Percentiles rank a stretch among this genome's conserved stretches.
Conservation (phyloP, 768 basidiomycete species). For the Clitopilus hobsonii region DNA sequence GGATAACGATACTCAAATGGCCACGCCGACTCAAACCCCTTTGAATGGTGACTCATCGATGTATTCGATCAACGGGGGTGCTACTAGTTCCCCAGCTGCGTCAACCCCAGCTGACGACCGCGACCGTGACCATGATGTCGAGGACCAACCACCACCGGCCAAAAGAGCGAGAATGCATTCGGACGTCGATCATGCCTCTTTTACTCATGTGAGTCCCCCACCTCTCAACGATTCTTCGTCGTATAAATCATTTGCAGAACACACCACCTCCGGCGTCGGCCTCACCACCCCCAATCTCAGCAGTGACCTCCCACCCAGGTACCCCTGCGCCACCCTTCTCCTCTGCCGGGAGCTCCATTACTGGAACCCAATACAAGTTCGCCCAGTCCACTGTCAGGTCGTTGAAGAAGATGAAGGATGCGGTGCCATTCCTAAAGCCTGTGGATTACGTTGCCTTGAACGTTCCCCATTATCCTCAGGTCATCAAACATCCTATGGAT, state of each 20-base stretch:
- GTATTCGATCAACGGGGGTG: conserved; percentile 28
- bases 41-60: conserved; percentile 34
- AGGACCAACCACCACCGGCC: conserved; percentile 70
- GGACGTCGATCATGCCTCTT: conserved; percentile 70
- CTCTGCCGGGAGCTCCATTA: conserved; percentile 44
- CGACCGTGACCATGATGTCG: conserved; percentile 41
- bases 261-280: conserved; percentile 27
- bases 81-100: conserved; percentile 26
- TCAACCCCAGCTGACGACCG: conserved; percentile 27
- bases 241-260: not conserved
- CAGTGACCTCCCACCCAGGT: conserved; percentile 26
- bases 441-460: conserved; percentile 84
- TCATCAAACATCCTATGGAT: conserved; percentile 94
- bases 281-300: conserved; percentile 68
- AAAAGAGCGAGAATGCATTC: conserved; percentile 76
- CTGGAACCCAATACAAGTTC: conserved; percentile 72
- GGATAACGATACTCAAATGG: conserved; percentile 32
- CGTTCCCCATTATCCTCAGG: conserved; percentile 82
- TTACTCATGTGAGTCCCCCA: conserved; percentile 60
- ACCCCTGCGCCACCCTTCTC: conserved; percentile 30
- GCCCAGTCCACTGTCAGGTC: conserved; percentile 71
- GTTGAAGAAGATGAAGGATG: conserved; percentile 85
- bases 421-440: conserved; percentile 74
- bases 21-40: conserved; percentile 33
- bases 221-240: conserved; percentile 41